phyloP scores from a whole-genome alignment of 495 filamentous ascomycete species.

The Cercophora newfieldiana region DNA sequence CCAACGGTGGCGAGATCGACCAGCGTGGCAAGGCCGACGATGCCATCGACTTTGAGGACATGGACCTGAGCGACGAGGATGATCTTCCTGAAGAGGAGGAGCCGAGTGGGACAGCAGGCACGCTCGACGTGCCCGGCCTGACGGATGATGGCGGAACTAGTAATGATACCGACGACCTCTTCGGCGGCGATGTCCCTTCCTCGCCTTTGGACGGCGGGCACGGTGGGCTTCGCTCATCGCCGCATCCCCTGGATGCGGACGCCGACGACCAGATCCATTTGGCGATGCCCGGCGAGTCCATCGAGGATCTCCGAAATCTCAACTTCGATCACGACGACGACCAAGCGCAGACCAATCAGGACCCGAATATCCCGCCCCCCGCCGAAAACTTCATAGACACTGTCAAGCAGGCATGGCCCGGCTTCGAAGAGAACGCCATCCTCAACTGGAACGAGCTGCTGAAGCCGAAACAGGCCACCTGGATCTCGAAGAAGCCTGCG shows the following conservation, averaged over 20 bases:
- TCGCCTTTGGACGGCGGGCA: conserved; percentile 36
- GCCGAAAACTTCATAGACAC: conserved; percentile 67
- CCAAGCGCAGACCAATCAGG: conserved; percentile 41
- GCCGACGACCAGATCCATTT: conserved; percentile 33
- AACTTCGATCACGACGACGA: conserved; percentile 49
- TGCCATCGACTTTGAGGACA: conserved; percentile 78
- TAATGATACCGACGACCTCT: conserved; percentile 53
- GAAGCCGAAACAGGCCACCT: conserved; percentile 69
- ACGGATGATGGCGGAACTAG: conserved; percentile 50
- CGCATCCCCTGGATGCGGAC: conserved; percentile 36
- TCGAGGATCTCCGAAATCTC: conserved; percentile 36
- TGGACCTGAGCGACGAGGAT: conserved; percentile 70
- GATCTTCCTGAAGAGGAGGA: conserved; percentile 53
- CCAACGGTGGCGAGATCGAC: conserved; percentile 32
- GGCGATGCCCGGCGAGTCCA: conserved; percentile 20
- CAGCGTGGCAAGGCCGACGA: conserved; percentile 45
- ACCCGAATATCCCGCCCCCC: conserved; percentile 55
- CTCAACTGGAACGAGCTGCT: conserved; percentile 73
- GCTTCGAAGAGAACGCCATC: conserved; percentile 63
- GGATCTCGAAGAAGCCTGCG: conserved; percentile 64
- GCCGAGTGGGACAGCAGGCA: conserved; percentile 33
- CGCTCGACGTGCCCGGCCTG: conserved; percentile 45
- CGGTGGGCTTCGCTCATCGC: conserved; percentile 35
- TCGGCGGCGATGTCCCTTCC: conserved; percentile 42
- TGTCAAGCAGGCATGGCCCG: conserved; percentile 67